Base-by-base conservation (phyloP, 2,329 filamentous ascomycete genomes). In the Pseudofabraea citricarpa region DNA sequence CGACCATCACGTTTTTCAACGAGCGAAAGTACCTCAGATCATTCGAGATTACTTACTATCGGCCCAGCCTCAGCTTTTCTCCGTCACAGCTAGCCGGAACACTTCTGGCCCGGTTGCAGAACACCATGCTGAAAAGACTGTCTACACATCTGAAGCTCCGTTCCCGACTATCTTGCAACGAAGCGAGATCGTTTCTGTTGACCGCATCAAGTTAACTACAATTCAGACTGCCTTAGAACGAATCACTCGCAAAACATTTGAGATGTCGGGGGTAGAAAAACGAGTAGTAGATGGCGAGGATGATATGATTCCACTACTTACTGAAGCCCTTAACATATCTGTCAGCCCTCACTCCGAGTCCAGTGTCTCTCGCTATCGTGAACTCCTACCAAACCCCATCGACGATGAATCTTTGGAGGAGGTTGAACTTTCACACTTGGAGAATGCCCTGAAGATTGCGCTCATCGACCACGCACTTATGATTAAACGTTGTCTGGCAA, bases 111-210 rank as follows among this genome's bases (percentile, higher is more conserved):
- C 81, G 1, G 81, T 86, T 3, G 72, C 79, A 18, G 83, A 87
- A 42, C 87, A 93, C 55, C 85, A 75, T 49, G 82, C 89, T 0
- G 87, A 95, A 61, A 97, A 96, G 71, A 75, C 82, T 0, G 67
- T 96, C 1, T 95, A 89, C 62, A 86, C 81, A 0, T 91, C 90
- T 1, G 83, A 83, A 0, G 90, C 96, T 56, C 67, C 83, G 1
- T 97, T 97, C 68, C 93, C 91, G 1, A 96, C 90, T 1, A 94
- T 97, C 38, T 70, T 96, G 20, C 80, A 89, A 23, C 80, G 90
- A 43, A 95, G 88, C 55, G 90, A 96, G 66, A 86, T 97, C 47
- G 68, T 94, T 12, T 71, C 79, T 6, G 73, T 77, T 1, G 77
- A 83, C 15, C 82, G 84, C 6, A 38, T 58, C 15, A 74, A 74